Percentiles rank a stretch among this genome's conserved stretches.
Conservation (phyloP, 352 stramenopile species). For the Phytophthora cryptogea region DNA sequence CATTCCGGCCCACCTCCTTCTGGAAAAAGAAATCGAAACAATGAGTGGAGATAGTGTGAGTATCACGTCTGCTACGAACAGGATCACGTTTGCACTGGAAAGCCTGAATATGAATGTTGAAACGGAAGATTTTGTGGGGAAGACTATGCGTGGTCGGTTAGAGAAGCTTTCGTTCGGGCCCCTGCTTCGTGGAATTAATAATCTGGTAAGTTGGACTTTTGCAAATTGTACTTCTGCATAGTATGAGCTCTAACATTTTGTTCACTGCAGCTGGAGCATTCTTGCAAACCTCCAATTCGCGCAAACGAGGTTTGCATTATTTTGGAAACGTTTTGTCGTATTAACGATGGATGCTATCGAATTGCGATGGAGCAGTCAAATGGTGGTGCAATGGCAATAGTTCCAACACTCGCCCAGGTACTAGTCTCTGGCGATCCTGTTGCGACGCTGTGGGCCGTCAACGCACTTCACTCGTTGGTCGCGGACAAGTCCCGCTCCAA, state of each 20-base stretch:
- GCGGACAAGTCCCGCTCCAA: slow-evolving; percentile 51
- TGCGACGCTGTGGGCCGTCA: slow-evolving; percentile 62
- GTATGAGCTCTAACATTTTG: slow-evolving; percentile 3
- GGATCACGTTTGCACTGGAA: slow-evolving; percentile 71
- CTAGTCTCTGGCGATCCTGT: slow-evolving; percentile 55
- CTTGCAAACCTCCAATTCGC: slow-evolving; percentile 65
- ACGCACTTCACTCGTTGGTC: slow-evolving; percentile 65
- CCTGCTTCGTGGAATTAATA: slow-evolving; percentile 58
- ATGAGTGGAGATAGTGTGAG: slow-evolving; percentile 48
- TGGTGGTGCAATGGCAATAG: slow-evolving; percentile 42
- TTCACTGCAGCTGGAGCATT: slow-evolving; percentile 56
- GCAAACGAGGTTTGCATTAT: slow-evolving; percentile 69
- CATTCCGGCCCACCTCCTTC: slow-evolving; percentile 45
- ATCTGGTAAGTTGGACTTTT: slow-evolving; percentile 51
- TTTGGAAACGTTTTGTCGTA: slow-evolving; percentile 68
- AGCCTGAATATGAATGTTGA: slow-evolving; percentile 78
- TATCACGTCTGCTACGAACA: slow-evolving; percentile 54
- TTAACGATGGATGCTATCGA: slow-evolving; percentile 77
- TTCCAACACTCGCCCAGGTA: slow-evolving; percentile 50
- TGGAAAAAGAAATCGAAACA: slow-evolving; percentile 70
- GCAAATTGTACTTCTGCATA: neutral
- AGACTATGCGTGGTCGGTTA: slow-evolving; percentile 46
- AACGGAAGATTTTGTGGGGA: slow-evolving; percentile 58
- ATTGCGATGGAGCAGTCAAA: slow-evolving; percentile 56
- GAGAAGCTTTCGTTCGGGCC: slow-evolving; percentile 61